Evolutionary conservation across 176 grass and related monocot species (phyloP).

Genomic region (Leersia perrieri): DNA sequence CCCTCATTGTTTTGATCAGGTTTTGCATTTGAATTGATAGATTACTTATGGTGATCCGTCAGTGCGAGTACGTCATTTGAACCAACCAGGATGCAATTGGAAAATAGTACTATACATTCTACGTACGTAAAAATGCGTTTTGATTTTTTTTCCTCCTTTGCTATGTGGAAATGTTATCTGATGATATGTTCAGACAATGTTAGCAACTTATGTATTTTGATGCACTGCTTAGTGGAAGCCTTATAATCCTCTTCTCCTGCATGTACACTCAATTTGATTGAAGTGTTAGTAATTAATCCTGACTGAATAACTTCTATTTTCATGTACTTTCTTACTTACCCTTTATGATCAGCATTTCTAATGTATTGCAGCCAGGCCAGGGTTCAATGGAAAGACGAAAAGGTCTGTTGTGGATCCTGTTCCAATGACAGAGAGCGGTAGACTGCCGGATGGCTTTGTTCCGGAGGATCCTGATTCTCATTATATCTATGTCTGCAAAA

Average conservation of each 20-base stretch:
- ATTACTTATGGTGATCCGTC: slow-evolving; percentile 99
- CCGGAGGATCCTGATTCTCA: slow-evolving; percentile 97
- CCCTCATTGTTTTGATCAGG: slow-evolving; percentile 9
- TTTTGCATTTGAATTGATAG: slow-evolving; percentile 46
- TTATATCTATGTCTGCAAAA: slow-evolving; percentile 87
- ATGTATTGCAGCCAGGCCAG: slow-evolving; percentile 78
- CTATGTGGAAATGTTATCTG: slow-evolving; percentile 5
- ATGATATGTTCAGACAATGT: not conserved
- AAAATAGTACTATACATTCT: slow-evolving; percentile 80
- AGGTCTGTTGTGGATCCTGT: slow-evolving; percentile 82
- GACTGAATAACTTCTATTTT: not conserved
- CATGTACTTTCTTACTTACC: not conserved
- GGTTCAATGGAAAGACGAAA: slow-evolving; percentile 48
- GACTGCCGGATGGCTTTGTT: slow-evolving; percentile 62
- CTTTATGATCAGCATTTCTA: slow-evolving; percentile 23
- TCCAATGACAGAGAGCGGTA: slow-evolving; percentile 62
- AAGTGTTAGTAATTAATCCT: not conserved
- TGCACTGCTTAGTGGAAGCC: slow-evolving; percentile 7
- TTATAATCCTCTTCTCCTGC: not conserved
- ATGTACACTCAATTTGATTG: not conserved
- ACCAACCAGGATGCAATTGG: slow-evolving; percentile 80
- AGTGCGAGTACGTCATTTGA: slow-evolving; percentile 68
- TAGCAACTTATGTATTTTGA: not conserved
- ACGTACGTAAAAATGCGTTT: slow-evolving; percentile 49
- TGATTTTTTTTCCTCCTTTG: not conserved